Conservation (phyloP, 179 eudicot genomes). For the Beta corolliflora region DNA sequence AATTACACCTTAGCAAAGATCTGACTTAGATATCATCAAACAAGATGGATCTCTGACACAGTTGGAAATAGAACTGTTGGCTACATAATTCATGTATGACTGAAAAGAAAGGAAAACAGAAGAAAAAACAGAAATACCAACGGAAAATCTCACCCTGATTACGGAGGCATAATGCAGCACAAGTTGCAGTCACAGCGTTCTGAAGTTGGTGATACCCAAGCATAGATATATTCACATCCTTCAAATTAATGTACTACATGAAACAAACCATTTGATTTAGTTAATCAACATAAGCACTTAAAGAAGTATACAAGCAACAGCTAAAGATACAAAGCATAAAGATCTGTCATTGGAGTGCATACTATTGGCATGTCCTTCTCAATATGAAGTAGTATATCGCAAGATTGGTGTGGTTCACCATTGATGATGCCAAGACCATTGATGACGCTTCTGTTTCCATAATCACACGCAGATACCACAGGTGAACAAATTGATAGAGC, state of each 20-base stretch:
- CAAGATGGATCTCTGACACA: not conserved
- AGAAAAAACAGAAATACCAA: not conserved
- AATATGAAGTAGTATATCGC: slow-evolving; percentile 66
- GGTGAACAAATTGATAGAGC: slow-evolving; percentile 75
- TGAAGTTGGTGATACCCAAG: slow-evolving; percentile 93
- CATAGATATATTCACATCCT: slow-evolving; percentile 62
- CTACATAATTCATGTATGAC: slow-evolving; percentile 4
- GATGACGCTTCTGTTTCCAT: slow-evolving; percentile 60
- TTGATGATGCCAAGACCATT: slow-evolving; percentile 42
- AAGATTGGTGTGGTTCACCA: slow-evolving; percentile 63
- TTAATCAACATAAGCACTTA: not conserved
- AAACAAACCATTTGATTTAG: not conserved
- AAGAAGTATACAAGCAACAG: not conserved
- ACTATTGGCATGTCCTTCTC: slow-evolving; percentile 67
- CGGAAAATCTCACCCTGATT: slow-evolving; percentile 55
- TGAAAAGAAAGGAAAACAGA: not conserved
- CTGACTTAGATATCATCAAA: not conserved
- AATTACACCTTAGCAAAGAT: not conserved
- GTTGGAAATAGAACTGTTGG: not conserved
- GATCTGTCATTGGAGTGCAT: slow-evolving; percentile 21
- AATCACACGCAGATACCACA: slow-evolving; percentile 69
- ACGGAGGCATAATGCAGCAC: slow-evolving; percentile 82
- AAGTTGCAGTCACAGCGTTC: slow-evolving; percentile 91
- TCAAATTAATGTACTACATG: slow-evolving; percentile 63
- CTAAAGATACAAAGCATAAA: not conserved